Evolutionary conservation across 768 basidiomycete species (phyloP), one percentile per base, ranked within the genome.

Genomic region (Lentinula sp.): DNA sequence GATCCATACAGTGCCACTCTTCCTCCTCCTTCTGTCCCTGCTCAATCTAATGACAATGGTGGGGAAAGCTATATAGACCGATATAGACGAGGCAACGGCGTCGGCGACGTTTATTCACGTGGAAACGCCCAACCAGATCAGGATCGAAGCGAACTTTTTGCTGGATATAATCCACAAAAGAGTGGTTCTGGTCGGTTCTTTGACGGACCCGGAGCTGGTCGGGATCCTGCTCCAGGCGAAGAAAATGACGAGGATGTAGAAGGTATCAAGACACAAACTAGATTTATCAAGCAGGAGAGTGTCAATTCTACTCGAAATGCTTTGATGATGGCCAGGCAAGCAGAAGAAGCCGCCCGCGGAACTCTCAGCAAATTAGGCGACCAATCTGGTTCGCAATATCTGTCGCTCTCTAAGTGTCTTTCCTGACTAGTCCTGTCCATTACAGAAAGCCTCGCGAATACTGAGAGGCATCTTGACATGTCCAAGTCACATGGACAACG

Each of bases 401-500:
- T 23, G 13, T n/a, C n/a, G 36, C 60, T 45, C n/a, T 61, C 59
- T 55, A 18, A 45, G 20, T 36, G 32, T 60, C 43, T 45, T 12
- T 45, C 23, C 43, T 45, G 35, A 41, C 51, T 9, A 18, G 23
- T n/a, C 28, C 32, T 20, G 18, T 43, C 55, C 48, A 37, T 52
- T 1, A 15, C 65, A 85, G 83, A 84, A 71, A 81, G 80, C 68
- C 68, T 92, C 64, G 90, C 85, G 39, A 87, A 86, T 66, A 89
- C 90, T 18, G 89, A 90, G 69, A 82, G 85, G 59, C 85, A 91
- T 70, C 80, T 91, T 45, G 90, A 92, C 67, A 79, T 87, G 58
- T 81, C 90, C 43, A 90, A 92, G 73, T 89, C 89, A 13, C 88
- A 95, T 73, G 88, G 91, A 36, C 76, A 79, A 48, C 87, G 91